Conservation (phyloP, 1,139 yeast species). For the Taiozyma sp. region DNA sequence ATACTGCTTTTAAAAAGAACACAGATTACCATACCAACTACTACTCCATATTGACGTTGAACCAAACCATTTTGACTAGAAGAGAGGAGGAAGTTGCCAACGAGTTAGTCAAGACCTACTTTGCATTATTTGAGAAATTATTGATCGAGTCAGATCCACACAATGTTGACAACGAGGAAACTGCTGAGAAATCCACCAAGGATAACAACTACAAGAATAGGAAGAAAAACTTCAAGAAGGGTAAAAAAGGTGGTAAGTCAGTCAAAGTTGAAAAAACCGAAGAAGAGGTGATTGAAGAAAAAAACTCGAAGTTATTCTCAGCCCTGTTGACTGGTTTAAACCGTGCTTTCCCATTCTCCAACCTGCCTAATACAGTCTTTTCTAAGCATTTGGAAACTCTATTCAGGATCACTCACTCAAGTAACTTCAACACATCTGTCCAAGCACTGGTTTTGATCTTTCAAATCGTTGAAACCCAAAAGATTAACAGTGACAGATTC, state of each 20-base stretch:
- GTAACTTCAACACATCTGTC: constrained; percentile 90
- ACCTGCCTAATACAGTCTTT: constrained; percentile 67
- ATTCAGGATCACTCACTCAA: constrained; percentile 87
- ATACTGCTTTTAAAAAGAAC: constrained; percentile 69
- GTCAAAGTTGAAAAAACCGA: constrained; percentile 64
- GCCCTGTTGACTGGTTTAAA: constrained; percentile 93
- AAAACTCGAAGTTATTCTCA: constrained; percentile 78
- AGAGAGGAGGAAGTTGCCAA: constrained; percentile 79
- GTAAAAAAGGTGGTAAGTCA: constrained; percentile 82
- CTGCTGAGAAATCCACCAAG: constrained; percentile 28
- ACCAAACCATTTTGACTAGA: constrained; percentile 85
- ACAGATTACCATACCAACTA: constrained; percentile 86
- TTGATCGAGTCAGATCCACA: constrained; percentile 64
- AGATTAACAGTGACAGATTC: constrained; percentile 65
- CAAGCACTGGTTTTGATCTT: constrained; percentile 86
- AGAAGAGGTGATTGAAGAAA: constrained; percentile 74
- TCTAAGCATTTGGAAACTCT: constrained; percentile 78
- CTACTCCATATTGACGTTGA: constrained; percentile 81
- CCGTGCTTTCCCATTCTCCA: constrained; percentile 93
- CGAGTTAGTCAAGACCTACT: constrained; percentile 75
- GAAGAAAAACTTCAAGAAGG: constrained; percentile 50
- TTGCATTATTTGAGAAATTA: constrained; percentile 79
- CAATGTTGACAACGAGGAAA: constrained; percentile 33
- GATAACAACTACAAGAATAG: constrained; percentile 38
- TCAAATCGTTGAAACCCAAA: constrained; percentile 63